Base-by-base conservation (phyloP, 805 yeast species). In the Candida nanaspora region DNA sequence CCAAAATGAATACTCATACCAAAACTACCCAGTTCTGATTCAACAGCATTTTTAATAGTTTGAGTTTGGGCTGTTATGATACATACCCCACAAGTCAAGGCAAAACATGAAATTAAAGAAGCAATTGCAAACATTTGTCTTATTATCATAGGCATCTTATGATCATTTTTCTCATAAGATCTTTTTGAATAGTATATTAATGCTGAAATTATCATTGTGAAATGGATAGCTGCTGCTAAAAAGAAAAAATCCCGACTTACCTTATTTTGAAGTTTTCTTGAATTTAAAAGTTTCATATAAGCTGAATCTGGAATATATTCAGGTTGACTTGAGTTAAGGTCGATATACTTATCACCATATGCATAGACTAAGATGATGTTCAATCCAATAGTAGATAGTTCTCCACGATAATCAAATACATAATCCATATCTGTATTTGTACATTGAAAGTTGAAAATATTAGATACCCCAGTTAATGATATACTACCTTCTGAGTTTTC, bases 301-400 rank as follows among this genome's bases (percentile, higher is more conserved):
- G 21, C 36, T 2, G 23, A 33, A 44, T 60, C 62, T 8, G 63
- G 49, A 6, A 44, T 40, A 26, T 55, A 49, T n/a, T 46, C 42
- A 10, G 46, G 42, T 3, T 51, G 38, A 1, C 39, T 40, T 3
- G 43, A 30, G 2, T 36, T 28, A 3, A 41, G 16, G 4, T 37
- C 38, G 6, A 48, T 37, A n/a, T 32, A 32, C 8, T 37, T 55
- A 7, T 62, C 55, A 30, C 42, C 41, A 45, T 65, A 70, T 0
- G 80, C 79, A 49, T 76, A 77, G 3, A 72, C 73, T 40, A 72
- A 53, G 6, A 73, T 69, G 29, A 64, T 64, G 21, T 58, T 57
- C 23, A 76, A 56, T 3, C 76, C 74, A 19, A 68, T 60, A 0
- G 53, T 44, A 2, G 58, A 53, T 30, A 76, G 49, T 41, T 70